Percentiles rank a stretch among this genome's conserved stretches.
Conservation (phyloP, 345 rosid species). For the Carallia pectinifolia region DNA sequence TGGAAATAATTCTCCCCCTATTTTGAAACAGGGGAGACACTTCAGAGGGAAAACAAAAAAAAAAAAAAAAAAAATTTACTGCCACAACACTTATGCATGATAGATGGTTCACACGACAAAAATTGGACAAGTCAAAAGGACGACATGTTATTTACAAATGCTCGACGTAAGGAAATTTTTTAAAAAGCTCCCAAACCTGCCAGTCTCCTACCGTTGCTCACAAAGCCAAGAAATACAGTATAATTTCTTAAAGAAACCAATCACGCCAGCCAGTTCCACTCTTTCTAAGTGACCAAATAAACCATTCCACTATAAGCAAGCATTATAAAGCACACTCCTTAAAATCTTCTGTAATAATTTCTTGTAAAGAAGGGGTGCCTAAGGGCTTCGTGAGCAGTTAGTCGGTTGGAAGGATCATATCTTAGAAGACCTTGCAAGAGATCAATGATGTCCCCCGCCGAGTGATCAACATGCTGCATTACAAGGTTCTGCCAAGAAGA, state of each 20-base stretch:
- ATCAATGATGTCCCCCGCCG: conserved; percentile 61
- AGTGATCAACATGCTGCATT: conserved; percentile 74
- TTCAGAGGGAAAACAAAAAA: not conserved
- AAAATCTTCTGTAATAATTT: conserved; percentile 44
- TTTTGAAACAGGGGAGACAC: no score
- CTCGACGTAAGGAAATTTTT: conserved; percentile 2
- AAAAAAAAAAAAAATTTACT: not conserved
- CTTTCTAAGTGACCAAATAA: not conserved
- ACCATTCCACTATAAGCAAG: not conserved
- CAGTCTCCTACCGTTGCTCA: not conserved
- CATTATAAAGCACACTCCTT: not conserved
- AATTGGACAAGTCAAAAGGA: conserved; percentile 16
- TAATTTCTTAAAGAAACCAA: not conserved
- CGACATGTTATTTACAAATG: conserved; percentile 23
- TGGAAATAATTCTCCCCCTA: no score
- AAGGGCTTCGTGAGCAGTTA: conserved; percentile 56
- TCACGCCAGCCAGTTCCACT: conserved; percentile 11
- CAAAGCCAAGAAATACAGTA: conserved; percentile 2
- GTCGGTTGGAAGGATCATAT: conserved; percentile 48
- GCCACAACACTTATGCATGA: not conserved
- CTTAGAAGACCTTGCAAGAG: conserved; percentile 62
- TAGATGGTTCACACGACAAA: not conserved
- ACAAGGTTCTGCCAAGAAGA: conserved; percentile 49
- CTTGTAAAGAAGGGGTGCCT: conserved; percentile 61
- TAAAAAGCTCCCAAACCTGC: conserved; percentile 2